Conservation (phyloP, 2,329 filamentous ascomycete genomes). For the Talaromyces sp. region DNA sequence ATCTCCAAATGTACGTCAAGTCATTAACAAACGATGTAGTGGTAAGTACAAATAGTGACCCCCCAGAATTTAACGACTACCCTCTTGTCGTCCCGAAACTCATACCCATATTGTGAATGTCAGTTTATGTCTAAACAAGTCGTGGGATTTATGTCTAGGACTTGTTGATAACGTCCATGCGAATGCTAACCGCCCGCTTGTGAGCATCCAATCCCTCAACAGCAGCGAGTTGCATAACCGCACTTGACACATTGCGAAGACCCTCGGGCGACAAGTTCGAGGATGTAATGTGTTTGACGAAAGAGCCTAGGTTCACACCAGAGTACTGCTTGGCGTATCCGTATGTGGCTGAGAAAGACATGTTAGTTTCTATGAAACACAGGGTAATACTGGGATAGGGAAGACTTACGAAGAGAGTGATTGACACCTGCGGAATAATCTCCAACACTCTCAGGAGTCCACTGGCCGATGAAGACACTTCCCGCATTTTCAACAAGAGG, state of each 20-base stretch:
- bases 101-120: neutral
- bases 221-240: slow-evolving; percentile 92
- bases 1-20: neutral
- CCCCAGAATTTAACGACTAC: neutral
- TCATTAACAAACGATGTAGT: neutral
- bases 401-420: slow-evolving; percentile 84
- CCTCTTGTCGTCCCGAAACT: neutral
- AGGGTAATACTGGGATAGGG: neutral
- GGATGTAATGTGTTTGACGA: slow-evolving; percentile 97
- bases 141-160: neutral
- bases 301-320: slow-evolving; percentile 91
- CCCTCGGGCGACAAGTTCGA: slow-evolving; percentile 85
- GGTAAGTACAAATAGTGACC: neutral
- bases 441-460: slow-evolving; percentile 96
- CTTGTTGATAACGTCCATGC: slow-evolving; percentile 51
- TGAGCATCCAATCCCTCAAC: slow-evolving; percentile 96
- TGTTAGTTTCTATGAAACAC: slow-evolving; percentile 24
- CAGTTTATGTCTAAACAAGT: neutral
- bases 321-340: slow-evolving; percentile 98
- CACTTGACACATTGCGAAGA: slow-evolving; percentile 76
- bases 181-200: slow-evolving; percentile 68
- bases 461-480: slow-evolving; percentile 90
- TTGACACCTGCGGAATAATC: slow-evolving; percentile 98
- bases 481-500: slow-evolving; percentile 87
- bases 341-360: slow-evolving; percentile 70